phyloP scores from a whole-genome alignment of 2,329 filamentous ascomycete genomes.

The Fusarium tanahbumbuense region DNA sequence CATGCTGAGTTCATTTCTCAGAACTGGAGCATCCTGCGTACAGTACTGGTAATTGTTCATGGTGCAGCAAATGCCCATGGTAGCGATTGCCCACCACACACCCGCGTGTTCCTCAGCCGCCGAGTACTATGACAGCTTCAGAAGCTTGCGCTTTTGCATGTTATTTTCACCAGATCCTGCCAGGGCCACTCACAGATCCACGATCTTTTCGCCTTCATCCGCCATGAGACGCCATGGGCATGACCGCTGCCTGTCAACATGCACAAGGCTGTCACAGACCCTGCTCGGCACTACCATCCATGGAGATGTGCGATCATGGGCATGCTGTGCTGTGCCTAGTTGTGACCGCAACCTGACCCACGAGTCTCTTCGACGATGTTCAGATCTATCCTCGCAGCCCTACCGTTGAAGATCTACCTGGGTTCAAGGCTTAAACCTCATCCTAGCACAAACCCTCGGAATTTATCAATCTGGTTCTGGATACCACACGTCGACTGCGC shows the following conservation, averaged over 20 bases:
- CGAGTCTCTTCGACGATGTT: conserved; percentile 37
- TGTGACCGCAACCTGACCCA: conserved; percentile 29
- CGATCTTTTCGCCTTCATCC: conserved; percentile 23
- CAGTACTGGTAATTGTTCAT: conserved; percentile 12
- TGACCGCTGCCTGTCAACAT: conserved; percentile 38
- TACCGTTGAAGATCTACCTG: conserved; percentile 31
- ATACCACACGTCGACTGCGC: conserved; percentile 5
- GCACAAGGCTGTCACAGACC: conserved; percentile 45
- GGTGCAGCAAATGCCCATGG: conserved; percentile 22
- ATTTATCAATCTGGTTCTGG: conserved; percentile 22
- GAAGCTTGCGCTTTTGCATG: conserved; percentile 17
- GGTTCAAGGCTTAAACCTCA: conserved; percentile 29
- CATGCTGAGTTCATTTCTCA: conserved; percentile 10
- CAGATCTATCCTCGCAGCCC: conserved; percentile 44
- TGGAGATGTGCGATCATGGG: conserved; percentile 40
- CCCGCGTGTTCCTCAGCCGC: conserved; percentile 7
- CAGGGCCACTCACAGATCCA: conserved; percentile 31
- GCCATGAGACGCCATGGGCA: conserved; percentile 11
- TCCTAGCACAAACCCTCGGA: conserved; percentile 28
- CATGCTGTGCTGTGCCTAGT: conserved; percentile 38
- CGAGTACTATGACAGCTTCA: conserved; percentile 9
- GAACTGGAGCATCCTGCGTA: conserved; percentile 10
- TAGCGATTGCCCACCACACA: conserved; percentile 27
- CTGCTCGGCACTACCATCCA: conserved; percentile 45
- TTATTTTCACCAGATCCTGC: conserved; percentile 40